A percentile compares a stretch with the other conserved stretches of the same genome.
These are phyloP conservation scores for Hanseniaspora nectarophila DNA, from an alignment of 805 yeast species.

Conservation along the genomic window DNA sequence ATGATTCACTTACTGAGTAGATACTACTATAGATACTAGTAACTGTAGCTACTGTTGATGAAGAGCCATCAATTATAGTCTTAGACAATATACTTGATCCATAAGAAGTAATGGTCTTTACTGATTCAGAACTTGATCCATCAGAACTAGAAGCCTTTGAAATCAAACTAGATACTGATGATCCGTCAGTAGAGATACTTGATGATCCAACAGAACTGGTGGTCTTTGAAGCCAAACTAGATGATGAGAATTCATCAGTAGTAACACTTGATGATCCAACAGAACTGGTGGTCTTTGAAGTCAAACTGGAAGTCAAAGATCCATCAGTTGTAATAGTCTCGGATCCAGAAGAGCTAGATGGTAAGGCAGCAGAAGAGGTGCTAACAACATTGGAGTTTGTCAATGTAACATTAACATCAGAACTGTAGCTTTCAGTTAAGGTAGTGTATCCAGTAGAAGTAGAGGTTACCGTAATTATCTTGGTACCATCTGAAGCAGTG, in stretches of 20 bases:
- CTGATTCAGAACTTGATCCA: no score
- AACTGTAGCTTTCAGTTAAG: not conserved
- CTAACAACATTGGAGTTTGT: no score
- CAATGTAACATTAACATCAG: not conserved
- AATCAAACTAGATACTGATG: no score
- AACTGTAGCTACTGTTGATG: not conserved
- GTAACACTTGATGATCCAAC: not conserved
- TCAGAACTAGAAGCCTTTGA: no score
- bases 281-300: no score
- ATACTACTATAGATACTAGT: conserved; percentile 1
- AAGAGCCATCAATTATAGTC: not conserved
- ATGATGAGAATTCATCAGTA: not conserved
- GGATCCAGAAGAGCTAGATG: no score
- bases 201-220: no score
- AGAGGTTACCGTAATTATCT: not conserved
- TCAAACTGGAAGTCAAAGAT: no score
- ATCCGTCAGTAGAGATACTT: no score
- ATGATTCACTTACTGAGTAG: not conserved
- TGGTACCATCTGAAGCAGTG: not conserved
- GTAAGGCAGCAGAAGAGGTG: no score
- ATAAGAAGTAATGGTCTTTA: no score
- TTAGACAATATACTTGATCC: conserved; percentile 1
- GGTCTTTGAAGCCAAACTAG: not conserved
- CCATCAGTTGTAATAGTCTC: no score
- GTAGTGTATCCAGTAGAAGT: not conserved